Evolutionary conservation across 805 yeast genomes (phyloP).

Genomic region (Kregervanrija pseudodelftensis): DNA sequence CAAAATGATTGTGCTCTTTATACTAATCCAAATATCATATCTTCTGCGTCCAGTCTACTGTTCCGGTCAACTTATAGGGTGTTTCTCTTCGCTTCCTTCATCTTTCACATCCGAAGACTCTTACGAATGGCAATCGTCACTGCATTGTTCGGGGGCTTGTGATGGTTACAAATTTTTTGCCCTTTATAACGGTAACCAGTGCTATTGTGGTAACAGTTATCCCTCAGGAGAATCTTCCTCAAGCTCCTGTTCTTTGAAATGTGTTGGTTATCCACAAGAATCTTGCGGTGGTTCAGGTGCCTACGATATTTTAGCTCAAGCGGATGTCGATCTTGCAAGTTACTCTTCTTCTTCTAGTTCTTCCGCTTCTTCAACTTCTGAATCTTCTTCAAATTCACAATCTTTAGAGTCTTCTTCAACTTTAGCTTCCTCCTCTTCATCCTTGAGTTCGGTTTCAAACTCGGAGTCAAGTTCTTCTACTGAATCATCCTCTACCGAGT

Average conservation of each 20-base stretch:
- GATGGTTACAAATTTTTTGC: conserved; percentile 44
- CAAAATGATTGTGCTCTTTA: neutral
- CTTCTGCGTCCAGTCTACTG: neutral
- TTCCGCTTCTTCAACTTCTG: conserved; percentile 12
- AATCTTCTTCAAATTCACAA: conserved; percentile 12
- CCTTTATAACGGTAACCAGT: conserved; percentile 42
- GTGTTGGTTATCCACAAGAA: conserved; percentile 58
- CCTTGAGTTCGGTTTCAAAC: conserved; percentile 12
- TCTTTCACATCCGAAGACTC: conserved; percentile 37
- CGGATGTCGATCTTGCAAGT: conserved; percentile 14
- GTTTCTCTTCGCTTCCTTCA: conserved; percentile 31
- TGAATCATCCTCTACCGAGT: conserved; percentile 9
- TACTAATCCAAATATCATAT: neutral
- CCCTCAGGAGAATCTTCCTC: conserved; percentile 25
- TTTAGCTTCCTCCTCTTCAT: conserved; percentile 3
- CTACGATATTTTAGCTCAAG: conserved; percentile 38
- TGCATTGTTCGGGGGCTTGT: conserved; percentile 40
- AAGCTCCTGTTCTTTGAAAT: conserved; percentile 35
- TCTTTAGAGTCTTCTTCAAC: conserved; percentile 4
- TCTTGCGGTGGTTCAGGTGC: conserved; percentile 50
- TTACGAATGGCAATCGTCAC: conserved; percentile 52
- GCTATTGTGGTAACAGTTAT: conserved; percentile 58
- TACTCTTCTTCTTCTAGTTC: conserved; percentile 25
- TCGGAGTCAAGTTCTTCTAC: conserved; percentile 7
- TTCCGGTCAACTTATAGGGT: conserved; percentile 25